These are phyloP conservation scores for Hypoxylon rickii DNA, from an alignment of 495 filamentous ascomycete species.

Conservation along the genomic window DNA sequence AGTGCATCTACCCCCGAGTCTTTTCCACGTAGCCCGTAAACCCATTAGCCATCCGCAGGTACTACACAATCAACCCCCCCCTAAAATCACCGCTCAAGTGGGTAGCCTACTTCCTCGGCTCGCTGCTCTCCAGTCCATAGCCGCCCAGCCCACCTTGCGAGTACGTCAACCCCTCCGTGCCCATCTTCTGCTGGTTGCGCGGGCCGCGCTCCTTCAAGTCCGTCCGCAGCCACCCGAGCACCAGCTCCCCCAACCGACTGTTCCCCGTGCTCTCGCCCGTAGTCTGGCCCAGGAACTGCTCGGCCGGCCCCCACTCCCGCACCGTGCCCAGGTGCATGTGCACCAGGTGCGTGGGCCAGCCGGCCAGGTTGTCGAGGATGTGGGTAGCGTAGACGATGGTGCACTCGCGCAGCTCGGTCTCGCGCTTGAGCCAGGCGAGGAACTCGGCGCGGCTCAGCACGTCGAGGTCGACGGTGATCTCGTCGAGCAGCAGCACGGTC, in stretches of 20 bases:
- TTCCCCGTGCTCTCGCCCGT: conserved; percentile 63
- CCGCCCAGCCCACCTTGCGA: conserved; percentile 72
- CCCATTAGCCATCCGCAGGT: background rate
- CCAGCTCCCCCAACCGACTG: conserved; percentile 78
- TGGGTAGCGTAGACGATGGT: conserved; percentile 98
- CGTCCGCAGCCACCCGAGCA: conserved; percentile 82
- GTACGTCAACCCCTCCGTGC: conserved; percentile 73
- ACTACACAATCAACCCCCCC: no score
- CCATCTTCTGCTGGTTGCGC: conserved; percentile 59
- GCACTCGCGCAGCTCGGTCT: conserved; percentile 80
- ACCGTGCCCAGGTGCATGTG: conserved; percentile 90
- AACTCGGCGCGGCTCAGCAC: conserved; percentile 83
- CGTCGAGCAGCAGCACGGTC: conserved; percentile 87
- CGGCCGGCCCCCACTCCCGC: conserved; percentile 78
- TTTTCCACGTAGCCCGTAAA: background rate
- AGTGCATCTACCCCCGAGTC: conserved; percentile 36
- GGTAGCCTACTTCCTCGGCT: conserved; percentile 16
- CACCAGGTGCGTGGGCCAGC: conserved; percentile 93
- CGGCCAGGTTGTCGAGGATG: conserved; percentile 88
- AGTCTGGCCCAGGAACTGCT: conserved; percentile 51
- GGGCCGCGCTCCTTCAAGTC: conserved; percentile 84
- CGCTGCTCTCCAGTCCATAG: conserved; percentile 74
- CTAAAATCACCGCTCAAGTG: background rate
- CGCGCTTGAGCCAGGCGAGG: conserved; percentile 79
- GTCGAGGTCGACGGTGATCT: conserved; percentile 97